These are phyloP conservation scores for Phalaenopsis hybrid DNA, from an alignment of 116 monocot species.

Conservation along the genomic window DNA sequence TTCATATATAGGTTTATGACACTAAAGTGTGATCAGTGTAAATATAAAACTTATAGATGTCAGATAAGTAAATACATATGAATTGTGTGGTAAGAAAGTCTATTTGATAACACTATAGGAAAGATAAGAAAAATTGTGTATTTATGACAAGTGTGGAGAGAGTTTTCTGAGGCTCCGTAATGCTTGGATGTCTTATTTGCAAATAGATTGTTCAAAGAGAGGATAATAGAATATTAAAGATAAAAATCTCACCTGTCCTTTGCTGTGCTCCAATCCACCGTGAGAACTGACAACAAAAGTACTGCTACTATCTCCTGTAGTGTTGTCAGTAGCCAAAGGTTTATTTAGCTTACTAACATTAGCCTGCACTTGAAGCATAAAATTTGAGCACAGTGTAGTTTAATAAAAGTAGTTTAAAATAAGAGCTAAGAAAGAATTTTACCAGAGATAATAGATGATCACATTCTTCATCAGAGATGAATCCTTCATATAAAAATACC, in stretches of 20 bases:
- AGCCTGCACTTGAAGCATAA: constrained; percentile 17
- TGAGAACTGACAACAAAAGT: constrained; percentile 6
- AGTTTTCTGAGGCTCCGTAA: background rate
- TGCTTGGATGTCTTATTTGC: background rate
- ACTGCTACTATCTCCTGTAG: constrained; percentile 7
- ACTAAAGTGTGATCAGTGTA: no score
- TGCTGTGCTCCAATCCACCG: constrained; percentile 9
- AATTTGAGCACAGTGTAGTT: background rate
- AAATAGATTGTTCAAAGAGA: background rate
- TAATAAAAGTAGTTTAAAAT: background rate
- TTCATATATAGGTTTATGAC: no score
- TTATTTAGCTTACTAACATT: constrained; percentile 16
- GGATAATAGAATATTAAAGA: background rate
- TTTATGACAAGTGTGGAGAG: background rate
- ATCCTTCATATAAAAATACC: constrained; percentile 55
- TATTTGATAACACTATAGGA: background rate
- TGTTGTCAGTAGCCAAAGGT: constrained; percentile 8
- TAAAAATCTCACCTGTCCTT: constrained; percentile 21
- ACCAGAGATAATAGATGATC: constrained; percentile 65
- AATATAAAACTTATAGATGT: no score
- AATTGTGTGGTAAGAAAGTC: no score
- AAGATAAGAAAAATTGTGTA: background rate
- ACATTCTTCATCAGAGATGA: constrained; percentile 57
- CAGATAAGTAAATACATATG: no score
- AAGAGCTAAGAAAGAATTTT: constrained; percentile 16